Evolutionary conservation across 225 moss, liverwort and hornwort genomes (phyloP).

Genomic region (Sphagnum contortum): DNA sequence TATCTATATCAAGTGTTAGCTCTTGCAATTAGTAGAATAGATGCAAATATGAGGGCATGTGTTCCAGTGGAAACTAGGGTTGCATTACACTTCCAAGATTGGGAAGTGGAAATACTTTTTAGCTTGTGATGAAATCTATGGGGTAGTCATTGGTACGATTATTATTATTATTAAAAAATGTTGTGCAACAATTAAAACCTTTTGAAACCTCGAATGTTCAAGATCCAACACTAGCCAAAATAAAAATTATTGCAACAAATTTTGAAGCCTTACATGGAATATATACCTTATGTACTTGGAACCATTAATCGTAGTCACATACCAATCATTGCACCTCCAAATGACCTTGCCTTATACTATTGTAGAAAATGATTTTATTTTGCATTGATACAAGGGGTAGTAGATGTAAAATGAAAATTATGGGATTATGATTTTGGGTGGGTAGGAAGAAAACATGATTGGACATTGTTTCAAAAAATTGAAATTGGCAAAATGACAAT

Average conservation of each 20-base stretch:
- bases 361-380: neutral
- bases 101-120: neutral
- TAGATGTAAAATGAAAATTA: neutral
- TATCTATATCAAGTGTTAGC: neutral
- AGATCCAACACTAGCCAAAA: neutral
- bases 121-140: neutral
- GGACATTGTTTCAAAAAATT: neutral
- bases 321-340: too few relatives aligned
- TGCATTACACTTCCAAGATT: neutral
- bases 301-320: conserved; percentile 1
- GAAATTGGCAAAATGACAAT: neutral
- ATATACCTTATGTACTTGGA: conserved; percentile 5
- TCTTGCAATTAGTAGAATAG: neutral
- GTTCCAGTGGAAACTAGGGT: conserved; percentile 1
- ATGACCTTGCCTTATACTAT: too few relatives aligned
- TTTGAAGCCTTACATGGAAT: conserved; percentile 1
- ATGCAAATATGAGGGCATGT: neutral
- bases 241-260: neutral
- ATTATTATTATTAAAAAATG: conserved; percentile 1
- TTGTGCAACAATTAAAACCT: neutral
- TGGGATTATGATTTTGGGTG: too few relatives aligned
- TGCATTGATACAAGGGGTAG: conserved; percentile 2
- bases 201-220: conserved; percentile 2
- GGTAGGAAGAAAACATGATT: neutral
- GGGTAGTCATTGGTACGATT: neutral